Percentiles rank a stretch among this genome's conserved stretches.
Evolutionary conservation across 2,329 filamentous ascomycete species (phyloP).

Genomic region (Aureobasidium sp.): DNA sequence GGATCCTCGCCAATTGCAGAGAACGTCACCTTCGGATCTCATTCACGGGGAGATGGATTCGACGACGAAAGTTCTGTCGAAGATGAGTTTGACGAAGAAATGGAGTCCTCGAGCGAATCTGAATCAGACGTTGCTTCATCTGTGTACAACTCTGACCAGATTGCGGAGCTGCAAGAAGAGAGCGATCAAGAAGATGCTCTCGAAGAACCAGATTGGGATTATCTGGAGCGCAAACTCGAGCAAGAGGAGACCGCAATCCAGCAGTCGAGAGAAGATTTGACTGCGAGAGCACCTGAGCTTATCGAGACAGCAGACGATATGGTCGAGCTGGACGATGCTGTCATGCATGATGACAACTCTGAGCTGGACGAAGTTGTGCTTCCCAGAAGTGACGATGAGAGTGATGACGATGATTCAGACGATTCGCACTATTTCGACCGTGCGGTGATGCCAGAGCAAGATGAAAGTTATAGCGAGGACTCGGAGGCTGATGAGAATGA

Average conservation of each 20-base stretch:
- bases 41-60: neutral
- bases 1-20: neutral
- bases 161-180: constrained; percentile 4
- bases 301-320: neutral
- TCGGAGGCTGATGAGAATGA: neutral
- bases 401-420: constrained; percentile 1
- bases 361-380: neutral
- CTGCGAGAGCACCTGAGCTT: neutral
- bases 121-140: neutral
- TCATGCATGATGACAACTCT: constrained; percentile 3
- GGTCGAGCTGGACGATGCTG: neutral
- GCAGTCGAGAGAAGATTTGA: constrained; percentile 6
- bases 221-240: neutral
- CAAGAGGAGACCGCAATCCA: constrained; percentile 7
- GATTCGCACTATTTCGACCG: neutral
- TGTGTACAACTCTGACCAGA: constrained; percentile 11
- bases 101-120: constrained; percentile 1
- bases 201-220: constrained; percentile 13
- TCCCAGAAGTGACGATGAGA: constrained; percentile 9
- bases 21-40: neutral
- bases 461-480: neutral
- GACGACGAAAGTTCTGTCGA: constrained; percentile 6
- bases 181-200: constrained; percentile 17
- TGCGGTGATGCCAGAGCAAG: neutral
- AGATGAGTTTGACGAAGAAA: neutral